A percentile compares a stretch with the other conserved stretches of the same genome.
Evolutionary conservation across 2,329 filamentous ascomycete species (phyloP).

Genomic region (Venturia asperata): DNA sequence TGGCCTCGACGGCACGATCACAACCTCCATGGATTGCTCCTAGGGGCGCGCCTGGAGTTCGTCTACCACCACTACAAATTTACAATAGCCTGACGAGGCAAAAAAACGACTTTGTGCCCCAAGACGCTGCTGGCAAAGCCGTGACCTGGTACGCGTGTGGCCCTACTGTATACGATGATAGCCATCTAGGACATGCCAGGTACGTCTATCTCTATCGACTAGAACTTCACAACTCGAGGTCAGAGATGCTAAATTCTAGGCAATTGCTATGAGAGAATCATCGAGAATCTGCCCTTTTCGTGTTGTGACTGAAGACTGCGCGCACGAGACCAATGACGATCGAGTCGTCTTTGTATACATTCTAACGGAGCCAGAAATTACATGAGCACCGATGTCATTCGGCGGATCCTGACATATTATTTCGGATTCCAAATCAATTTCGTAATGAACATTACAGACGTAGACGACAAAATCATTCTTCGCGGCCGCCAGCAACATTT

Average conservation of each 20-base stretch:
- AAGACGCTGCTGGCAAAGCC: conserved; percentile 58
- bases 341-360: neutral
- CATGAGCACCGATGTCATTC: conserved; percentile 81
- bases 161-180: conserved; percentile 72
- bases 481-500: conserved; percentile 70
- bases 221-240: neutral
- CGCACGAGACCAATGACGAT: too few relatives aligned
- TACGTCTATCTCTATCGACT: neutral
- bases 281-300: too few relatives aligned
- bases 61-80: conserved; percentile 57
- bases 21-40: conserved; percentile 36
- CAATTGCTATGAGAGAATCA: neutral
- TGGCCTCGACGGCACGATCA: conserved; percentile 24
- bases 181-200: conserved; percentile 73
- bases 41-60: conserved; percentile 24
- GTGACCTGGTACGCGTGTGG: conserved; percentile 87
- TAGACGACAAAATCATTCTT: conserved; percentile 52
- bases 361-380: conserved; percentile 53
- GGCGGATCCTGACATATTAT: conserved; percentile 74
- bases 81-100: conserved; percentile 73
- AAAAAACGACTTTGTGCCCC: conserved; percentile 67
- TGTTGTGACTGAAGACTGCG: too few relatives aligned
- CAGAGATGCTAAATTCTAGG: neutral
- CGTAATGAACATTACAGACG: conserved; percentile 79
- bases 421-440: conserved; percentile 78